These are phyloP conservation scores for Candida germanica DNA, from an alignment of 805 yeast species.

Conservation along the genomic window DNA sequence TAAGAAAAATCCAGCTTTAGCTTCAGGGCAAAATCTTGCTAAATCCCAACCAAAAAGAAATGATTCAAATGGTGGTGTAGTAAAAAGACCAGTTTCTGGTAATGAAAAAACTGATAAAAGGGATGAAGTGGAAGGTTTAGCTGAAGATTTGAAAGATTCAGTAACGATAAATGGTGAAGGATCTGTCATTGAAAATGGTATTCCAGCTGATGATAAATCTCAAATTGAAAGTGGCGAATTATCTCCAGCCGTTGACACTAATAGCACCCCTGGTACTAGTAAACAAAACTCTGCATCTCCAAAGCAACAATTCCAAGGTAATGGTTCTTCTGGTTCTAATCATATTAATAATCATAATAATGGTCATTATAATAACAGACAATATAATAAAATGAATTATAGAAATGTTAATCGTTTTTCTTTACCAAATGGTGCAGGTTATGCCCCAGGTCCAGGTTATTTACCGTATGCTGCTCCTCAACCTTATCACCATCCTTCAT, in stretches of 20 bases:
- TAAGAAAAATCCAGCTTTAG: slow-evolving; percentile 1
- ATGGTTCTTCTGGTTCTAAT: slow-evolving; percentile 4
- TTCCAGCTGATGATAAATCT: slow-evolving; percentile 3
- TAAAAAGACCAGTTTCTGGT: neutral
- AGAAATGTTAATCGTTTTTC: slow-evolving; percentile 15
- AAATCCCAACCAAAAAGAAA: slow-evolving; percentile 1
- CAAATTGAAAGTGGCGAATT: neutral
- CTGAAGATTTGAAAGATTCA: slow-evolving; percentile 7
- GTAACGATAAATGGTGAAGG: slow-evolving; percentile 4
- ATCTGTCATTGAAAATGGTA: neutral
- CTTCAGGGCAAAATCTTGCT: neutral
- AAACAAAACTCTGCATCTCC: slow-evolving; percentile 3
- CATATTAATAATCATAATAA: slow-evolving; percentile 3
- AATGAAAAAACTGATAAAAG: slow-evolving; percentile 2
- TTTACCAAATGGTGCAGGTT: slow-evolving; percentile 10
- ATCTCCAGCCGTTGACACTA: neutral
- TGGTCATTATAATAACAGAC: slow-evolving; percentile 7
- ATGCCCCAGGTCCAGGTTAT: slow-evolving; percentile 7
- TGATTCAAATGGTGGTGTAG: slow-evolving; percentile 2
- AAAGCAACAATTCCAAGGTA: slow-evolving; percentile 7
- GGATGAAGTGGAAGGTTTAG: slow-evolving; percentile 7
- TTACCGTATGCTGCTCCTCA: slow-evolving; percentile 11
- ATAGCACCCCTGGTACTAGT: slow-evolving; percentile 1
- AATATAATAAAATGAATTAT: slow-evolving; percentile 10
- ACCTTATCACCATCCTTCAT: slow-evolving; percentile 13